phyloP scores from a whole-genome alignment of 768 basidiomycete species.

The Lentinula boryana region DNA sequence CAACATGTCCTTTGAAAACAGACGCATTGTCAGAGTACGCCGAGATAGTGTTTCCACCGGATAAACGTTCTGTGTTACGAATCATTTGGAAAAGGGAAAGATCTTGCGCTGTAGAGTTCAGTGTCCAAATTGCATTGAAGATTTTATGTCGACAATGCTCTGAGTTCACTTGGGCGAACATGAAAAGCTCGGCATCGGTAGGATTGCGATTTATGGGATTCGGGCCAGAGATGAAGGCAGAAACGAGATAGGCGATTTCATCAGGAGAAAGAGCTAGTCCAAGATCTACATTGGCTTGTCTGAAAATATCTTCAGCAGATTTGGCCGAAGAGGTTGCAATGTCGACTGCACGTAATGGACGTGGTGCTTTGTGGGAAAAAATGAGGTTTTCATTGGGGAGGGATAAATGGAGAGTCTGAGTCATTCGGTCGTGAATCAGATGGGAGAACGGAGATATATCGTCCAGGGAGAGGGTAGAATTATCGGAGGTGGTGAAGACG shows the following conservation, averaged over 20 bases:
- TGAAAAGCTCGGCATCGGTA: constrained; percentile 97
- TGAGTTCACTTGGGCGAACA: constrained; percentile 99
- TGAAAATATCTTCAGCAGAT: constrained; percentile 56
- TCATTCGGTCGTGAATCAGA: constrained; percentile 95
- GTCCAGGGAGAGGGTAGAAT: constrained; percentile 32
- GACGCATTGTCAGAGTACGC: constrained; percentile 99
- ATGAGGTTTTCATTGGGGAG: constrained; percentile 52
- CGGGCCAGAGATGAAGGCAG: constrained; percentile 75
- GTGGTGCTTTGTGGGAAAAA: constrained; percentile 57
- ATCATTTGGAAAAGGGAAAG: constrained; percentile 94
- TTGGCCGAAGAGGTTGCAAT: constrained; percentile 29
- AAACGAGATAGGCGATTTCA: constrained; percentile 89
- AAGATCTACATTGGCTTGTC: constrained; percentile 71
- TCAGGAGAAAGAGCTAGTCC: constrained; percentile 88
- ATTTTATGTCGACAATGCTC: constrained; percentile 99
- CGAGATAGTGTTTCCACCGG: constrained; percentile 67
- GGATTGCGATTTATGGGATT: constrained; percentile 74
- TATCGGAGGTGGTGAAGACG: constrained; percentile 45
- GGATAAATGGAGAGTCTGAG: constrained; percentile 62
- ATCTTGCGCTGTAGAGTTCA: constrained; percentile 63
- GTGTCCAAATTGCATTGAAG: constrained; percentile 95
- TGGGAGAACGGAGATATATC: constrained; percentile 54
- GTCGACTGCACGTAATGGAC: constrained; percentile 66
- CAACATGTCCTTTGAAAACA: constrained; percentile 68
- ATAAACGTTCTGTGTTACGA: constrained; percentile 84